Evolutionary conservation across 1,139 yeast genomes (phyloP), one percentile per base, ranked within the genome.

Genomic region (Blastobotrys malaysiensis): DNA sequence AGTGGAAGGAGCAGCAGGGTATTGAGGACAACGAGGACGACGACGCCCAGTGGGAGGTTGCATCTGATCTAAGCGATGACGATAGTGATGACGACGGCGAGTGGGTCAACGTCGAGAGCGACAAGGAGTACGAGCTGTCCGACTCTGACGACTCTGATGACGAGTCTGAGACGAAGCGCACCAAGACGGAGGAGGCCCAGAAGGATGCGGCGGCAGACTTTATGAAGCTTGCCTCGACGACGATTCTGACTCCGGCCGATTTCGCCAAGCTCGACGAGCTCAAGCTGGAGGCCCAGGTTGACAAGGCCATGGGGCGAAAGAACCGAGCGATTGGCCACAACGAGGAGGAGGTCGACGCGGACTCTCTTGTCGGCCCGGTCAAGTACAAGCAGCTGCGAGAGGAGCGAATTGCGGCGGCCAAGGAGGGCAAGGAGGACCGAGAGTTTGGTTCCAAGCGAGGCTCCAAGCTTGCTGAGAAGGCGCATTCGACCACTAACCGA

Each of bases 221-320:
- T 66, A 64, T 56, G 74, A 67, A 53, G 70, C 66, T 59, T 62
- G 84, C 95, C 45, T 76, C 91, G 1, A 76, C 84, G 16, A 81
- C 89, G 62, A 87, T 93, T 58, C 78, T 93, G 62, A 93, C 99
- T 0, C 99, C 99, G 21, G 98, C 98, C 0, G 99, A 93, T 75
- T 93, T 91, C 69, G 96, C 96, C 62, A 91, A 91, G 72, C 77
- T 93, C 63, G 95, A 90, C 65, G 97, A 93, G 70, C 79, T 93
- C 63, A 81, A 84, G 66, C 78, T 82, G 9, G 84, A 86, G 69
- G 96, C 96, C 3, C 97, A 96, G 59, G 78, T 89, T 51, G 88
- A 87, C 53, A 87, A 86, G 69, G 69, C 84, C 31, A 74, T 88
- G 80, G 89, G 89, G 49, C 69, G 69, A 49, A 69, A 73, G 59